phyloP scores from a whole-genome alignment of 2,329 filamentous ascomycete species.

The Teratosphaeria zuluensis region DNA sequence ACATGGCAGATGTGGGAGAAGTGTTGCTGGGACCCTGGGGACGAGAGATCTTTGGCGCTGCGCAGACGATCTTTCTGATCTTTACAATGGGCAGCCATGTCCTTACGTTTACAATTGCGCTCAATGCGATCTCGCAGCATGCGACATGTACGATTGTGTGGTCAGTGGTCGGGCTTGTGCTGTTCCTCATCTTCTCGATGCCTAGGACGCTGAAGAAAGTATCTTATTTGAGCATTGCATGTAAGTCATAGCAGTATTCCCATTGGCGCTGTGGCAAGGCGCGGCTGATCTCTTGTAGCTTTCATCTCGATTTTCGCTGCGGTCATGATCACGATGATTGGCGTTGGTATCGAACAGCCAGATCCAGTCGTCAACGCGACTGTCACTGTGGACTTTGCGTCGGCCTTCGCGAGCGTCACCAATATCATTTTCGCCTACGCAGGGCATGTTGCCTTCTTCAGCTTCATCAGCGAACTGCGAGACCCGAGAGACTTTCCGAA shows the following conservation, averaged over 20 bases:
- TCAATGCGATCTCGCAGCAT: constrained; percentile 55
- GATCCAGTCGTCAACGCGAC: constrained; percentile 30
- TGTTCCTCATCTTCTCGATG: constrained; percentile 51
- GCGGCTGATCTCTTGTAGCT: constrained; percentile 27
- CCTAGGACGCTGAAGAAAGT: constrained; percentile 56
- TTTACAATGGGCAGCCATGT: constrained; percentile 63
- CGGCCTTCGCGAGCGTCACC: constrained; percentile 51
- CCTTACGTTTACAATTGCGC: constrained; percentile 60
- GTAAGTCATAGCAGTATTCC: constrained; percentile 22
- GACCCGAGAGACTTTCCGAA: constrained; percentile 41
- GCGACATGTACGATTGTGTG: constrained; percentile 57
- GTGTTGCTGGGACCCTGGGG: constrained; percentile 52
- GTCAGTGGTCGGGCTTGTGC: constrained; percentile 47
- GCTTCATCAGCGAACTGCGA: constrained; percentile 35
- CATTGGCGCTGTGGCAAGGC: background rate
- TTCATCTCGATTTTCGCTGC: constrained; percentile 44
- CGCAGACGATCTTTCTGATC: constrained; percentile 55
- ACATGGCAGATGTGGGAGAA: constrained; percentile 59
- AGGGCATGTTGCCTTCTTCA: constrained; percentile 44
- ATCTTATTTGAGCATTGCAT: constrained; percentile 53
- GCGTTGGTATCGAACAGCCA: constrained; percentile 46
- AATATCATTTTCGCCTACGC: constrained; percentile 60
- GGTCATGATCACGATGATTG: constrained; percentile 58
- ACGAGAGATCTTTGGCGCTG: constrained; percentile 53
- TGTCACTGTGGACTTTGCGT: constrained; percentile 29